Base-by-base conservation (phyloP, 805 yeast species). In the Maudiozyma saulgeensis region DNA sequence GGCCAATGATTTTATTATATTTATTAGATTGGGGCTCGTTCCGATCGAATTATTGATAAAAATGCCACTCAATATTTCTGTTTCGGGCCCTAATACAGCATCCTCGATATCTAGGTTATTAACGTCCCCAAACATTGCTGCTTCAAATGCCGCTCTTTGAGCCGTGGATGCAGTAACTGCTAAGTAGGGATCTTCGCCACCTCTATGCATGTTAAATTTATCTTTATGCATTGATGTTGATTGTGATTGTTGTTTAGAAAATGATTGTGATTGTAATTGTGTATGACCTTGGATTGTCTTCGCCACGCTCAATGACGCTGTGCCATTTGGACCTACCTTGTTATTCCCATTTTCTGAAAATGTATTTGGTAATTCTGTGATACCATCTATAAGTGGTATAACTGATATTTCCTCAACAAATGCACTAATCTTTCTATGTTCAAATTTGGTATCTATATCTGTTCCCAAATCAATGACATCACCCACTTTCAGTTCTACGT, bases 401-500 rank as follows among this genome's bases (percentile, higher is more conserved):
- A 84, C 75, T 46, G 80, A 75, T 49, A 90, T 79, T 51, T 82
- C 82, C 44, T 87, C 95, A 15, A 93, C 84, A 47, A 75, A 72
- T 32, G 96, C 93, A 49, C 90, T 80, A 47, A 93, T 93, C 62
- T 87, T 89, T 59, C 88, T 80, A 67, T 93, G 98, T 48, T 65
- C 68, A 41, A 82, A 78, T 55, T 81, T 78, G 50, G 77, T 75
- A 51, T 71, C 70, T 48, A 93, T 86, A 60, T 95, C 95, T 46
- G 95, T 88, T 1, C 99, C 99, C 48, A 93, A 70, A 59, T 91
- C 95, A n/a, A 93, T 75, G n/a, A 79, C 73, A 66, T 93, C 99
- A 25, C 87, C 90, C n/a, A 81, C 73, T 49, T 80, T 75, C 45
- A 93, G 67, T 56, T 82, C 87, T 19, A 78, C 79, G 42, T 80